phyloP scores from a whole-genome alignment of 2,329 filamentous ascomycete species.

The Rachicladosporium sp. region DNA sequence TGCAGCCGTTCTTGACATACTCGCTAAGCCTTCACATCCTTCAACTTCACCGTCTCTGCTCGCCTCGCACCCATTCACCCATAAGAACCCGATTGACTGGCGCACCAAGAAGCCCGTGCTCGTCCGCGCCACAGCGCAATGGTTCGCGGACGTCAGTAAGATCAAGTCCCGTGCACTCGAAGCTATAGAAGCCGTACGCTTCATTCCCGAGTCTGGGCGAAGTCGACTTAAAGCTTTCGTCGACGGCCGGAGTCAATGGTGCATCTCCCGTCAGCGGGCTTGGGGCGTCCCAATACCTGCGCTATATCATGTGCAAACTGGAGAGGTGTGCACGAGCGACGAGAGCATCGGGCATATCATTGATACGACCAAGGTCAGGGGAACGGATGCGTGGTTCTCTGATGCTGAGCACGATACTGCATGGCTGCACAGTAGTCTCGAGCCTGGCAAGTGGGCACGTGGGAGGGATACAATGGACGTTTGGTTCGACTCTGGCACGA shows the following conservation, averaged over 20 bases:
- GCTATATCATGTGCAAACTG: conserved; percentile 54
- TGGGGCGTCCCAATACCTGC: conserved; percentile 97
- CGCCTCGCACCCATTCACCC: conserved; percentile 56
- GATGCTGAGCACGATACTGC: conserved; percentile 61
- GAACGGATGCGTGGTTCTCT: conserved; percentile 91
- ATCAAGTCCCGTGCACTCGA: conserved; percentile 65
- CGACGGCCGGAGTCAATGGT: conserved; percentile 85
- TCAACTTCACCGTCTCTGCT: conserved; percentile 41
- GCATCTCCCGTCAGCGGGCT: conserved; percentile 85
- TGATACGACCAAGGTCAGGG: conserved; percentile 58
- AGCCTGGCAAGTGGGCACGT: conserved; percentile 48
- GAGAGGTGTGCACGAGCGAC: conserved; percentile 61
- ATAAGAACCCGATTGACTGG: conserved; percentile 99
- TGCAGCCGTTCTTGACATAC: conserved; percentile 54
- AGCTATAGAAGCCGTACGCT: conserved; percentile 59
- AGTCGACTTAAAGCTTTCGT: conserved; percentile 75
- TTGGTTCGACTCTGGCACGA: conserved; percentile 97
- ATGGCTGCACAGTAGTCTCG: conserved; percentile 61
- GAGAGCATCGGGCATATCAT: conserved; percentile 79
- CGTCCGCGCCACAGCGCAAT: conserved; percentile 84
- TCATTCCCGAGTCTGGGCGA: conserved; percentile 64
- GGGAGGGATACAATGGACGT: conserved; percentile 97
- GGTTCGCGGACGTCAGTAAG: conserved; percentile 84
- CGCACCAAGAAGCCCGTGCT: conserved; percentile 87
- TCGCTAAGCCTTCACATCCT: conserved; percentile 33